Evolutionary conservation across 805 yeast species (phyloP), one percentile per base, ranked within the genome.

Genomic region (Candida suzukii): DNA sequence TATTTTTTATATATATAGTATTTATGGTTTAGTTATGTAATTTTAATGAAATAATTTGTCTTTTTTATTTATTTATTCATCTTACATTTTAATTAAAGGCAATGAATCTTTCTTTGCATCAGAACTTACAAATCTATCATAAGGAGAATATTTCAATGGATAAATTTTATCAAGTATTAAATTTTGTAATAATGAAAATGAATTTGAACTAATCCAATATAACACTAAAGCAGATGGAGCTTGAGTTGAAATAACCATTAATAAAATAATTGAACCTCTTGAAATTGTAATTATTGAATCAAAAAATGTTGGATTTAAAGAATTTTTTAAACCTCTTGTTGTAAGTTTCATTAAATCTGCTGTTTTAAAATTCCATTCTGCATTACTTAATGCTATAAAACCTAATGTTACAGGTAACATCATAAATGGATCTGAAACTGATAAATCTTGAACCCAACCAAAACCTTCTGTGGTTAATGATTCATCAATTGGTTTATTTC

Each of bases 201-300:
- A 50, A 56, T 88, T 90, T 0, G 96, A 88, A 36, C 91, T 78
- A 25, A 87, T 71, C 99, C 98, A 91, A 62, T 90, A 91, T n/a
- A 88, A 57, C 0, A 83, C 76, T 28, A 90, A 64, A 0, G 95
- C 87, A 24, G 81, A 67, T 0, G 98, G 95, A 0, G 95, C 95
- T 52, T 88, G 93, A 32, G 88, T 76, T 0, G 95, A 71, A 17
- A 88, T 68, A 5, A 88, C 88, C 83, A 88, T 87, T 61, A 91
- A 68, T 48, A 86, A 78, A 1, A 88, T 78, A 40, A 85, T 77
- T 19, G 91, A 78, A 47, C 86, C 68, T 52, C 96, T 69, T 2
- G 95, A 76, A 2, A 85, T 54, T 46, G 79, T 87, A 41, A 85
- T 71, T 28, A 90, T 54, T 2, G 87, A 73, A 51, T 79, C 85